Conservation (phyloP, 495 filamentous ascomycete species). For the Xylaria sp. region DNA sequence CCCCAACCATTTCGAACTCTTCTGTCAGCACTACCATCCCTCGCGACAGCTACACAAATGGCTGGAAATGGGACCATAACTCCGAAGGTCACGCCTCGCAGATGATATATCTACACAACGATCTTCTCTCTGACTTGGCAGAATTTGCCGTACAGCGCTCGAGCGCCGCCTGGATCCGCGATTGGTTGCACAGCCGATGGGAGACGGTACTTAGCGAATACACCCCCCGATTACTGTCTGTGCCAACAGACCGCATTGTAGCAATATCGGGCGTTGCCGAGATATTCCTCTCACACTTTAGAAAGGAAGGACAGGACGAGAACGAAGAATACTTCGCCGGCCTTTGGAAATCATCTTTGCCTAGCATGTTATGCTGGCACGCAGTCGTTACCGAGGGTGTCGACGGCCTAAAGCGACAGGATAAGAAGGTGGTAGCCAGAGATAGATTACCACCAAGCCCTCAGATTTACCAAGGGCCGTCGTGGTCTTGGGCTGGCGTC, state of each 20-base stretch:
- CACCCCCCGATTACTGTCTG: not conserved
- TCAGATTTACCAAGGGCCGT: not conserved
- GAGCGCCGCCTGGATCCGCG: not conserved
- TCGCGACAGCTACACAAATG: not conserved
- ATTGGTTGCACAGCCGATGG: not conserved
- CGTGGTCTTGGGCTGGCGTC: not conserved
- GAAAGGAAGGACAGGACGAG: not conserved
- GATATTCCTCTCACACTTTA: not conserved
- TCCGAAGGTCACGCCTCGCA: not conserved
- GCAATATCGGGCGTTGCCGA: not conserved
- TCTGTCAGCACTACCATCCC: not conserved
- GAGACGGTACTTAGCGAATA: not conserved
- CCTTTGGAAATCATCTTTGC: not conserved
- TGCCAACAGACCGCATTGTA: not conserved
- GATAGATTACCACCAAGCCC: not conserved
- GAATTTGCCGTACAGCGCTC: not conserved
- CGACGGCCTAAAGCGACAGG: not conserved
- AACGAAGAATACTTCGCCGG: not conserved
- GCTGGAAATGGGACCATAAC: conserved; percentile 1
- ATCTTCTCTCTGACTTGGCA: not conserved
- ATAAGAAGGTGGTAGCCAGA: not conserved
- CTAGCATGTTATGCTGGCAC: not conserved
- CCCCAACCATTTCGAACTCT: no score
- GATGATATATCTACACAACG: not conserved
- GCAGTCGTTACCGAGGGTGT: not conserved